phyloP scores from a whole-genome alignment of 768 basidiomycete species.

The Boletus reticulatus region DNA sequence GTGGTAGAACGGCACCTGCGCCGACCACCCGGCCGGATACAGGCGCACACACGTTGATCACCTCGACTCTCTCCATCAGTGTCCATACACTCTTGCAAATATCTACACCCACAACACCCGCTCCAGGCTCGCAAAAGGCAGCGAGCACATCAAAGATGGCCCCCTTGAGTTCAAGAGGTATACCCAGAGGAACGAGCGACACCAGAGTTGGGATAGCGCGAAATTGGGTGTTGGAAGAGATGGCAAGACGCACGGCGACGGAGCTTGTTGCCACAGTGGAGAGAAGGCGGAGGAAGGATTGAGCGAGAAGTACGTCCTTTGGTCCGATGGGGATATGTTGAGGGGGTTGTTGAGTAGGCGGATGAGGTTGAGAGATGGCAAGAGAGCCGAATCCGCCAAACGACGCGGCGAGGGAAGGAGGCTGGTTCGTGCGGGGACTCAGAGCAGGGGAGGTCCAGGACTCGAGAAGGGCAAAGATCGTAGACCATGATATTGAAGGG shows the following conservation, averaged over 20 bases:
- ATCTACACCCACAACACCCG: slow-evolving; percentile 68
- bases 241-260: slow-evolving; percentile 71
- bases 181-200: slow-evolving; percentile 69
- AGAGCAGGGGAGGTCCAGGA: slow-evolving; percentile 62
- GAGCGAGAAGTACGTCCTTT: slow-evolving; percentile 75
- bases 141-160: slow-evolving; percentile 77
- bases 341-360: slow-evolving; percentile 36
- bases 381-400: slow-evolving; percentile 32
- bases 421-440: slow-evolving; percentile 43
- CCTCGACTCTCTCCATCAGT: slow-evolving; percentile 77
- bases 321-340: slow-evolving; percentile 50
- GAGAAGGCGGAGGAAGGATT: slow-evolving; percentile 78
- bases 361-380: slow-evolving; percentile 26
- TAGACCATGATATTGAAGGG: slow-evolving; percentile 75
- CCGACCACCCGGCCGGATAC: too few relatives aligned
- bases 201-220: slow-evolving; percentile 82
- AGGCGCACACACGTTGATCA: too few relatives aligned
- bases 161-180: slow-evolving; percentile 91
- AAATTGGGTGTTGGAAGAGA: slow-evolving; percentile 74
- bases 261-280: slow-evolving; percentile 74
- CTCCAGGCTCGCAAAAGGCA: slow-evolving; percentile 82
- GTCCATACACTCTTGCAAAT: slow-evolving; percentile 83
- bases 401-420: slow-evolving; percentile 35
- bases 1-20: too few relatives aligned
- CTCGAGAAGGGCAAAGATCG: slow-evolving; percentile 73